Evolutionary conservation across 164 flowering plant species (phyloP).

Genomic region (Annona squamosa): DNA sequence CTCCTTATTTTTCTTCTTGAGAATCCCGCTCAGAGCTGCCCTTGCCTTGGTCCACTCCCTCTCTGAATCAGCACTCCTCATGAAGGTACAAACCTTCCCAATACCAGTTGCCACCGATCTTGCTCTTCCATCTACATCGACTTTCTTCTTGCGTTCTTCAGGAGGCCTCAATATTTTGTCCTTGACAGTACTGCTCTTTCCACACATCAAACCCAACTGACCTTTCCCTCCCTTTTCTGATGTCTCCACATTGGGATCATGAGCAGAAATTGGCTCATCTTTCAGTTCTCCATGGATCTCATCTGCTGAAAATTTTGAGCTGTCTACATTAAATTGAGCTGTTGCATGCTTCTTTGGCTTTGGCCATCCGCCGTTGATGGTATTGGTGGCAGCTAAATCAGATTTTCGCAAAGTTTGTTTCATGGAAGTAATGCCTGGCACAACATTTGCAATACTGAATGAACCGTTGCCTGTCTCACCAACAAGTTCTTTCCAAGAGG

Average conservation of each 20-base stretch:
- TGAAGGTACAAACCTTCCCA: constrained; percentile 51
- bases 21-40: constrained; percentile 45
- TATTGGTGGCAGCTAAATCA: background rate
- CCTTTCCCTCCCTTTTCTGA: constrained; percentile 8
- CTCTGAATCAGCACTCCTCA: constrained; percentile 58
- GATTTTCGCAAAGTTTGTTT: constrained; percentile 17
- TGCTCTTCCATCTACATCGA: constrained; percentile 2
- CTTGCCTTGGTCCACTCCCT: constrained; percentile 59
- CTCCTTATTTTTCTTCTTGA: constrained; percentile 29
- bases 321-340: constrained; percentile 9
- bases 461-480: constrained; percentile 27
- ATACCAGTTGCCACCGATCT: constrained; percentile 7
- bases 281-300: constrained; percentile 8
- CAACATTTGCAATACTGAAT: constrained; percentile 57
- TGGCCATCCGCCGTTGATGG: background rate
- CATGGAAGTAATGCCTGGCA: constrained; percentile 23
- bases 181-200: constrained; percentile 1
- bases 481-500: constrained; percentile 55
- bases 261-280: constrained; percentile 3
- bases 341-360: constrained; percentile 4
- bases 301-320: constrained; percentile 5
- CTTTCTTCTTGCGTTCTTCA: constrained; percentile 6
- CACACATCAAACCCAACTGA: background rate
- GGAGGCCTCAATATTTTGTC: background rate
- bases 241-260: background rate